A percentile compares a stretch with the other conserved stretches of the same genome.
Conservation (phyloP, 495 filamentous ascomycete genomes). For the Lepidopterella palustris region DNA sequence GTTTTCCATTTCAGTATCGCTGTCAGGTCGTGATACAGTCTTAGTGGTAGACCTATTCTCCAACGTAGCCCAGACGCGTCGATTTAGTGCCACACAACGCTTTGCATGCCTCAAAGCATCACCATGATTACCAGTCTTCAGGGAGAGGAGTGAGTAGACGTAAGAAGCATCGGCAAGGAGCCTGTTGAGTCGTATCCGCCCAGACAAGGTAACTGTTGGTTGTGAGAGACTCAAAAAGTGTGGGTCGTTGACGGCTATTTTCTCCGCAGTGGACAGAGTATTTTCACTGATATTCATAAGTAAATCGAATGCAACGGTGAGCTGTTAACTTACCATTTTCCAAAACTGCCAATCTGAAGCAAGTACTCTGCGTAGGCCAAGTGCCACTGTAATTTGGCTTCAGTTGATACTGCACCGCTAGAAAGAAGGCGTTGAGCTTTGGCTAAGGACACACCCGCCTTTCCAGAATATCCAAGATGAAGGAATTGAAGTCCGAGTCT, state of each 20-base stretch:
- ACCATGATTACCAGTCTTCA: constrained; percentile 56
- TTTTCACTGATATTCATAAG: constrained; percentile 18
- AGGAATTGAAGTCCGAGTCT: constrained; percentile 65
- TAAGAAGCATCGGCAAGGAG: constrained; percentile 48
- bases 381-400: constrained; percentile 52
- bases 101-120: constrained; percentile 62
- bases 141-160: constrained; percentile 56
- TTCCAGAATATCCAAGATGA: constrained; percentile 67
- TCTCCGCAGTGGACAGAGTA: constrained; percentile 10
- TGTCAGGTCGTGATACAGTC: background rate
- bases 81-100: constrained; percentile 57
- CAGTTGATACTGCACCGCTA: constrained; percentile 35
- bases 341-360: constrained; percentile 54
- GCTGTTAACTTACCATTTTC: constrained; percentile 30
- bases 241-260: constrained; percentile 12
- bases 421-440: constrained; percentile 48
- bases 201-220: constrained; percentile 16
- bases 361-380: constrained; percentile 70
- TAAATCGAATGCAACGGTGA: background rate
- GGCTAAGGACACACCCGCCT: constrained; percentile 59
- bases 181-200: constrained; percentile 32
- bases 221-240: constrained; percentile 20
- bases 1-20: constrained; percentile 10
- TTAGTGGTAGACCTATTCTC: constrained; percentile 43
- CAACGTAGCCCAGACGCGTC: constrained; percentile 63